Conservation (phyloP, 129 eudicot genomes). For the Flaveria brownii region DNA sequence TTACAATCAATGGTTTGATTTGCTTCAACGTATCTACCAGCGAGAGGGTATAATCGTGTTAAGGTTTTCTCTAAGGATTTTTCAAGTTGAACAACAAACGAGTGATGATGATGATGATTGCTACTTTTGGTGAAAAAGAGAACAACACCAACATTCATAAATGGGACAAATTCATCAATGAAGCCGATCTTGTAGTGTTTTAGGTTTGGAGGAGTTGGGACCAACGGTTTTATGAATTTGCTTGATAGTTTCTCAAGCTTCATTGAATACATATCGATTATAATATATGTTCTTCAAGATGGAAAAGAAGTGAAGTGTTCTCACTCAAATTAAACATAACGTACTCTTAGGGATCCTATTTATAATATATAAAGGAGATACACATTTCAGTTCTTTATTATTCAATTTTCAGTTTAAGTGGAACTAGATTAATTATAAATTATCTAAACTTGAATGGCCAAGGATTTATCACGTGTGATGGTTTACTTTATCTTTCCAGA, state of each 20-base stretch:
- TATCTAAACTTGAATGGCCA: too few relatives aligned
- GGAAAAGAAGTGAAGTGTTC: too few relatives aligned
- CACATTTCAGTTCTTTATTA: too few relatives aligned
- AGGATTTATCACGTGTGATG: too few relatives aligned
- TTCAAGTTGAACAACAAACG: background rate
- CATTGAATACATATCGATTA: background rate
- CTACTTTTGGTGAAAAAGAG: slow-evolving; percentile 20
- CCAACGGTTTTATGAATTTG: slow-evolving; percentile 18
- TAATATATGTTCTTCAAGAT: too few relatives aligned
- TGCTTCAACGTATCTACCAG: slow-evolving; percentile 22
- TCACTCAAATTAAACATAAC: too few relatives aligned
- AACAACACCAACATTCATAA: slow-evolving; percentile 7
- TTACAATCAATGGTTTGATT: slow-evolving; percentile 21
- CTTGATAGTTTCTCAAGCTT: slow-evolving; percentile 24
- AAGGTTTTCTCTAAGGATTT: slow-evolving; percentile 18
- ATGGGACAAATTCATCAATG: background rate
- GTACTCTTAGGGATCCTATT: too few relatives aligned
- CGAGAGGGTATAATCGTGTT: slow-evolving; percentile 34
- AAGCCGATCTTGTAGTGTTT: slow-evolving; percentile 25
- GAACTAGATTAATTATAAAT: too few relatives aligned
- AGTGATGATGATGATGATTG: background rate
- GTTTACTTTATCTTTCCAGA: too few relatives aligned
- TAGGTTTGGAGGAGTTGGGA: slow-evolving; percentile 33
- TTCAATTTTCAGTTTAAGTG: too few relatives aligned
- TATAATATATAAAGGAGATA: too few relatives aligned